Percentiles rank a stretch among this genome's conserved stretches.
Conservation (phyloP, 768 basidiomycete genomes). For the Termitomyces sp. region DNA sequence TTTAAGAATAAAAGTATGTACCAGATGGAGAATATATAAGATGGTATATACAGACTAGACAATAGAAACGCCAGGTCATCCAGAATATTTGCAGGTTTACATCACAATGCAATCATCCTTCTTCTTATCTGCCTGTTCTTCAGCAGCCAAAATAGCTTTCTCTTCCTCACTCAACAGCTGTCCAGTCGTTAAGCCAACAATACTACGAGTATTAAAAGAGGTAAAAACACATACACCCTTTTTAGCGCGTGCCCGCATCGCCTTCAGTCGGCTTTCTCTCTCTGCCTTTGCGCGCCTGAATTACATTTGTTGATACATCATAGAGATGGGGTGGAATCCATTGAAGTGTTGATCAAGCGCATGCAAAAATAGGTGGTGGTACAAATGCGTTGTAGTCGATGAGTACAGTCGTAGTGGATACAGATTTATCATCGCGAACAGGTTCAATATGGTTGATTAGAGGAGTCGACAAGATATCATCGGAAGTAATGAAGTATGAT, state of each 20-base stretch:
- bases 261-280: conserved; percentile 61
- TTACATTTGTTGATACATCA: not conserved
- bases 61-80: not conserved
- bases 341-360: conserved; percentile 40
- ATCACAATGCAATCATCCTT: conserved; percentile 53
- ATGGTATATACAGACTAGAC: not conserved
- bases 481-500: conserved; percentile 19
- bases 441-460: conserved; percentile 6
- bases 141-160: conserved; percentile 50
- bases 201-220: not conserved
- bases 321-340: not conserved
- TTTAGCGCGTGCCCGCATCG: conserved; percentile 66
- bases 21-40: not conserved
- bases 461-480: conserved; percentile 4
- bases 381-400: conserved; percentile 47
- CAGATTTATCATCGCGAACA: conserved; percentile 20
- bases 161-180: conserved; percentile 61
- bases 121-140: conserved; percentile 39
- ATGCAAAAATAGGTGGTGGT: conserved; percentile 63
- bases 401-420: conserved; percentile 28
- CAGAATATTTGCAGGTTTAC: conserved; percentile 24
- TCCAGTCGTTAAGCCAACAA: not conserved
- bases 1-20: too few relatives aligned
- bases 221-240: conserved; percentile 56
- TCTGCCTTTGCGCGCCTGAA: conserved; percentile 70